Conservation (phyloP, 2,329 filamentous ascomycete species). For the Gnomoniopsis smithogilvyi region DNA sequence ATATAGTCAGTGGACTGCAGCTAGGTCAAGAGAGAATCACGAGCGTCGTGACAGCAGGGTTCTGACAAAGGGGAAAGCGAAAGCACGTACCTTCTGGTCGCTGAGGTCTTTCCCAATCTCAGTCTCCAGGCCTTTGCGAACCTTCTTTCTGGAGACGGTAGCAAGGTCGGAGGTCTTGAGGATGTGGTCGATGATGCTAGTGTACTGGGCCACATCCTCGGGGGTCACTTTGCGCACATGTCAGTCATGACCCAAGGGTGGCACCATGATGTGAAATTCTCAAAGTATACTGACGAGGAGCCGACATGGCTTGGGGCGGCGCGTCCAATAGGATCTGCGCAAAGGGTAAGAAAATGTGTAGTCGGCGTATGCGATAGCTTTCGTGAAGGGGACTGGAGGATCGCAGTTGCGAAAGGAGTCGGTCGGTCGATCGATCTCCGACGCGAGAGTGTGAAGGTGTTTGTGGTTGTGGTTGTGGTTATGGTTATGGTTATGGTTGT, state of each 20-base stretch:
- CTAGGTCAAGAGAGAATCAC: background rate
- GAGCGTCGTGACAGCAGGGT: background rate
- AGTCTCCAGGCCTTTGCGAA: constrained; percentile 54
- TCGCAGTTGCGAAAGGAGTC: too few relatives aligned
- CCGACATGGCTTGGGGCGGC: constrained; percentile 8
- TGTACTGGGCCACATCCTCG: constrained; percentile 51
- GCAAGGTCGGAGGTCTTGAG: constrained; percentile 55
- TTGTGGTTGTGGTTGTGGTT: too few relatives aligned
- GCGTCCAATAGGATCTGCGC: background rate
- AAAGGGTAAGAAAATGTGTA: background rate
- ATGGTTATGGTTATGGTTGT: too few relatives aligned
- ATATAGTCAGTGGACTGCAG: background rate
- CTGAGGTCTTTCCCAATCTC: constrained; percentile 55
- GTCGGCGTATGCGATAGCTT: background rate
- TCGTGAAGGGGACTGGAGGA: background rate
- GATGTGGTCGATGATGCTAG: constrained; percentile 57
- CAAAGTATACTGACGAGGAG: constrained; percentile 2
- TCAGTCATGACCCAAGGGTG: background rate
- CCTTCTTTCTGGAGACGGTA: constrained; percentile 63
- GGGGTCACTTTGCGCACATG: constrained; percentile 39
- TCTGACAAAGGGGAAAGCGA: background rate
- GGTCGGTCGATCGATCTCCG: too few relatives aligned
- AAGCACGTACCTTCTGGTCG: constrained; percentile 50
- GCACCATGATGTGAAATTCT: background rate
- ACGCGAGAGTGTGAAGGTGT: too few relatives aligned